phyloP scores from a whole-genome alignment of 2,329 filamentous ascomycete species.

The Nannizzia gypsea region DNA sequence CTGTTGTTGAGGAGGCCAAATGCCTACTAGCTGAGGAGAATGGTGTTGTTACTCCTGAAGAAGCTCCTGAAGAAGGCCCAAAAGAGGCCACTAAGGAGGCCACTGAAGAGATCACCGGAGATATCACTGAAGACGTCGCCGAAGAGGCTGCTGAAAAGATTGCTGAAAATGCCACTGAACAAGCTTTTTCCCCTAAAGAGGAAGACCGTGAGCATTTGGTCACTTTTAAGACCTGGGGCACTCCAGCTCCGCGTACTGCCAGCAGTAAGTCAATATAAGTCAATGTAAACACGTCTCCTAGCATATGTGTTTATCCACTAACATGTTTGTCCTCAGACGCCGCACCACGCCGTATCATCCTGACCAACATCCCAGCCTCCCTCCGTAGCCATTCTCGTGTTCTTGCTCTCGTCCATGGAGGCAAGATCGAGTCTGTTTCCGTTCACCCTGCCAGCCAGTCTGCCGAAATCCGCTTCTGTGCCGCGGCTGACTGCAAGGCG shows the following conservation, averaged over 20 bases:
- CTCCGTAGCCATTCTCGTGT: conserved; percentile 24
- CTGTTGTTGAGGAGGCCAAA: neutral
- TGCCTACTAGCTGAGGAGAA: neutral
- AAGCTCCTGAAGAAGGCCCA: neutral
- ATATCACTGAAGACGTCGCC: neutral
- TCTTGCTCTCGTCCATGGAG: conserved; percentile 29
- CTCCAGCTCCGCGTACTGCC: conserved; percentile 18
- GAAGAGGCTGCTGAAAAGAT: too few relatives aligned
- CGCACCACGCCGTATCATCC: conserved; percentile 20
- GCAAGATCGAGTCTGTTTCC: conserved; percentile 25
- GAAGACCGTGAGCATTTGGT: conserved; percentile 23
- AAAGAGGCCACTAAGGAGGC: neutral
- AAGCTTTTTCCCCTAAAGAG: neutral
- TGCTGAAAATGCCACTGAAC: too few relatives aligned
- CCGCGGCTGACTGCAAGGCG: conserved; percentile 23
- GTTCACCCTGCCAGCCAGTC: conserved; percentile 12
- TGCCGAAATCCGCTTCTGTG: conserved; percentile 28
- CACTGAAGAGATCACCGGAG: too few relatives aligned
- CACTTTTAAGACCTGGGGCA: conserved; percentile 25
- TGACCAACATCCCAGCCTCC: conserved; percentile 26
- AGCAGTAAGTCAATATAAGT: conserved; percentile 18
- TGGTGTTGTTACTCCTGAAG: neutral
- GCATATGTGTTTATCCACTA: neutral
- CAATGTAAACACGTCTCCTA: neutral
- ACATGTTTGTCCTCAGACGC: conserved; percentile 7